These are phyloP conservation scores for Hibiscus trionum DNA, from an alignment of 345 rosid genomes.

Conservation along the genomic window DNA sequence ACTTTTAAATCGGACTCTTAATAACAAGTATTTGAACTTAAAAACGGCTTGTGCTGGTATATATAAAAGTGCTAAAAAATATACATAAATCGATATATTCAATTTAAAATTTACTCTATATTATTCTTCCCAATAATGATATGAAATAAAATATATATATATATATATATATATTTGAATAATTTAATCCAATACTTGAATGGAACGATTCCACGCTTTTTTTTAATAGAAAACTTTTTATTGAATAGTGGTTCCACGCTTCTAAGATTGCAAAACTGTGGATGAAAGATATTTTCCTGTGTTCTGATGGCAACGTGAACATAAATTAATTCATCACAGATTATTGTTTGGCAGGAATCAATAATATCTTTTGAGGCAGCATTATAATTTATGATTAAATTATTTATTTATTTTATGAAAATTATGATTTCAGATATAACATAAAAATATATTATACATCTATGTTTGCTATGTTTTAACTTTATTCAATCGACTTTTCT, in stretches of 20 bases:
- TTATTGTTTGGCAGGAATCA: not conserved
- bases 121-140: not conserved
- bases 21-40: no score
- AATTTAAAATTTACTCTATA: not conserved
- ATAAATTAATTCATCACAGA: not conserved
- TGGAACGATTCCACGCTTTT: no score
- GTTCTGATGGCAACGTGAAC: conserved; percentile 11
- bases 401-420: no score
- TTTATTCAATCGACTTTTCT: no score
- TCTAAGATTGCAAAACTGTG: not conserved
- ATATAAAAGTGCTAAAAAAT: not conserved
- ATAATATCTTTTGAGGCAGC: no score
- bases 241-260: not conserved
- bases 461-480: no score
- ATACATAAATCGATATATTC: not conserved
- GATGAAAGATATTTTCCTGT: conserved; percentile 2
- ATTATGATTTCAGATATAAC: no score
- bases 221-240: no score
- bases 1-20: no score
- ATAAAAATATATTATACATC: no score
- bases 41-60: no score
- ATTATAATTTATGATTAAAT: no score
- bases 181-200: not conserved
- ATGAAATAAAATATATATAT: not conserved
- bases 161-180: not conserved